Conservation (phyloP, 768 basidiomycete species). For the Boletus edulis region DNA sequence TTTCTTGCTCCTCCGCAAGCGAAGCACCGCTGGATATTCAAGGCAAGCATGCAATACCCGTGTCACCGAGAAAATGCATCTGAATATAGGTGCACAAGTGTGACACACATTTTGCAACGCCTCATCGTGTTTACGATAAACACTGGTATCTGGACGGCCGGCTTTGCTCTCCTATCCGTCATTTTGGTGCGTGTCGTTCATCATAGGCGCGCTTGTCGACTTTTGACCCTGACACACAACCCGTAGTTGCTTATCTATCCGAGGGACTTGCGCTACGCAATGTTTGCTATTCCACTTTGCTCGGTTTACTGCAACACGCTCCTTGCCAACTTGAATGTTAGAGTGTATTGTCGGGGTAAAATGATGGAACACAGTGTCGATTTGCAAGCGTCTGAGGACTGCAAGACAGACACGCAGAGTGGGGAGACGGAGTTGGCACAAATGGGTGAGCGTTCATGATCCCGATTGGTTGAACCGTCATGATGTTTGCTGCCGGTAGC, state of each 20-base stretch:
- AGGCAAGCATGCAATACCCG: not conserved
- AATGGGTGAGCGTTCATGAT: no score
- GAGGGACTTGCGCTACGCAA: not conserved
- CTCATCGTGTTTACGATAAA: constrained; percentile 17
- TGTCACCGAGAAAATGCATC: no score
- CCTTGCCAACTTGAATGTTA: not conserved
- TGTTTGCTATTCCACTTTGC: constrained; percentile 4
- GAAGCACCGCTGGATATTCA: not conserved
- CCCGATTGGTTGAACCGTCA: no score
- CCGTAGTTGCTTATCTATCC: not conserved
- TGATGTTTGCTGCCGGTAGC: no score
- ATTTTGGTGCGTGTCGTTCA: constrained; percentile 10
- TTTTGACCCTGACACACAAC: not conserved
- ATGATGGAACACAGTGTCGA: not conserved
- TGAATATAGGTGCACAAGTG: not conserved
- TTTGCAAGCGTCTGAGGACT: no score
- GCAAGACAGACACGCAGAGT: no score
- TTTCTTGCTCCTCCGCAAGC: constrained; percentile 5
- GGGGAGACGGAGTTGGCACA: no score
- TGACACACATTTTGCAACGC: constrained; percentile 2
- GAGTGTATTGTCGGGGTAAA: not conserved
- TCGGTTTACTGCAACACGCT: constrained; percentile 6
- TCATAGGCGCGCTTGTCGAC: no score
- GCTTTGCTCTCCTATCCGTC: constrained; percentile 22
- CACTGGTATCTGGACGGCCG: constrained; percentile 47